These are phyloP conservation scores for Microdochium nivale DNA, from an alignment of 2,329 filamentous ascomycete species.

Conservation along the genomic window DNA sequence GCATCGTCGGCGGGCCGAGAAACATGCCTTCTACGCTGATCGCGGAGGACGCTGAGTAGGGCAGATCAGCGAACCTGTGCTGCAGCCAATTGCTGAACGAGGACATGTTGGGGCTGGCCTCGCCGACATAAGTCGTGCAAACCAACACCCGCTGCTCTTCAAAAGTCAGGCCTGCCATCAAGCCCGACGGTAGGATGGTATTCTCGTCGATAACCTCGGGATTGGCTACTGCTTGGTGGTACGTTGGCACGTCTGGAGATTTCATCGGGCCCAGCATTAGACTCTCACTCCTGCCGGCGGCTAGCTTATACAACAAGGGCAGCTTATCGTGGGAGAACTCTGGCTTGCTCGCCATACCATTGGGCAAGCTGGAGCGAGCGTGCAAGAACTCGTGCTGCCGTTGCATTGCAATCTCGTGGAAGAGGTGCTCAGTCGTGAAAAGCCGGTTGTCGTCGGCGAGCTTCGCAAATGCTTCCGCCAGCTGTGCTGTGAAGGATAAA, in stretches of 20 bases:
- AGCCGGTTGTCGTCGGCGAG: constrained; percentile 39
- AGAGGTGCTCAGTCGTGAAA: constrained; percentile 47
- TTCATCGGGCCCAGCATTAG: constrained; percentile 43
- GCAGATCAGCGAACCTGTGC: constrained; percentile 21
- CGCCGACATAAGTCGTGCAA: constrained; percentile 58
- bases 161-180: constrained; percentile 47
- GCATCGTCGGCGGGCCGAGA: constrained; percentile 55
- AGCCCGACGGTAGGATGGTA: constrained; percentile 35
- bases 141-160: constrained; percentile 56
- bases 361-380: constrained; percentile 30
- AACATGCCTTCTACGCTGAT: constrained; percentile 62
- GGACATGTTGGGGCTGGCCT: constrained; percentile 57
- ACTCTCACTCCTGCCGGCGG: constrained; percentile 41
- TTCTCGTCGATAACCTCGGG: constrained; percentile 25
- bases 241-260: constrained; percentile 17
- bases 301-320: constrained; percentile 48
- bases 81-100: constrained; percentile 60
- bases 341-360: constrained; percentile 29
- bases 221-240: constrained; percentile 15
- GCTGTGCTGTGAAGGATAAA: constrained; percentile 53
- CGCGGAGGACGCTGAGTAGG: constrained; percentile 45
- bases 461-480: constrained; percentile 46
- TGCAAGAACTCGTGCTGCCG: constrained; percentile 36
- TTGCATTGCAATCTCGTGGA: constrained; percentile 43
- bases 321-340: constrained; percentile 24